These are phyloP conservation scores for Myxozyma vanderwaltii DNA, from an alignment of 805 yeast genomes.

Conservation along the genomic window DNA sequence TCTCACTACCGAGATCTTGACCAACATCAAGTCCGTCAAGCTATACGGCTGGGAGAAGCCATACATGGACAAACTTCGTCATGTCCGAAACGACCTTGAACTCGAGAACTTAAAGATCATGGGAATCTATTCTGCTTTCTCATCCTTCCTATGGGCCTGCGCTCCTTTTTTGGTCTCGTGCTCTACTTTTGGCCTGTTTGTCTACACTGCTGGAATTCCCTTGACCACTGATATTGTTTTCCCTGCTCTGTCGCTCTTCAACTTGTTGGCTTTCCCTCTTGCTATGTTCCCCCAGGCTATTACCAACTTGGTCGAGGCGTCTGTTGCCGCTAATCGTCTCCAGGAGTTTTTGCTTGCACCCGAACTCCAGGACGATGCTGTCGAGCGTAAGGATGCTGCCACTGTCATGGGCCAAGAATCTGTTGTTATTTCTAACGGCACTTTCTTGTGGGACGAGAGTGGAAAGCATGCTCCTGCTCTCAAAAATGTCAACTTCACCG, in stretches of 20 bases:
- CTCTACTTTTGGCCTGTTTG: conserved; percentile 82
- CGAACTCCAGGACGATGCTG: conserved; percentile 83
- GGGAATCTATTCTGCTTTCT: conserved; percentile 69
- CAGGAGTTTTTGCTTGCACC: conserved; percentile 65
- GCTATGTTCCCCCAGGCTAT: conserved; percentile 91
- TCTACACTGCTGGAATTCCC: conserved; percentile 60
- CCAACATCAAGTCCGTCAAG: conserved; percentile 88
- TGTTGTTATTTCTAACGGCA: conserved; percentile 43
- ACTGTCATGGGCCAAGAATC: conserved; percentile 65
- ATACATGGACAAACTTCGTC: conserved; percentile 67
- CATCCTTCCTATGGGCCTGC: conserved; percentile 75
- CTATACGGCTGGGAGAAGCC: conserved; percentile 96
- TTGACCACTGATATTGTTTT: conserved; percentile 85
- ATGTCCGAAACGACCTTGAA: conserved; percentile 81
- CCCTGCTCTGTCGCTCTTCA: conserved; percentile 85
- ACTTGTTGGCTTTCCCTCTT: conserved; percentile 85
- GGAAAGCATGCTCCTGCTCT: conserved; percentile 71
- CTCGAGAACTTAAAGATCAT: conserved; percentile 76
- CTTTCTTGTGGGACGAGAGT: conserved; percentile 65
- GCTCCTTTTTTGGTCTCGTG: conserved; percentile 91
- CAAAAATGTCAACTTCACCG: conserved; percentile 60
- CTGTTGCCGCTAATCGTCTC: conserved; percentile 59
- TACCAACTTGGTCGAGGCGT: conserved; percentile 82
- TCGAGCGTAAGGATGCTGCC: conserved; percentile 61
- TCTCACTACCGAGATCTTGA: conserved; percentile 80